Conservation (phyloP, 352 stramenopile genomes). For the Labyrinthula sp. region DNA sequence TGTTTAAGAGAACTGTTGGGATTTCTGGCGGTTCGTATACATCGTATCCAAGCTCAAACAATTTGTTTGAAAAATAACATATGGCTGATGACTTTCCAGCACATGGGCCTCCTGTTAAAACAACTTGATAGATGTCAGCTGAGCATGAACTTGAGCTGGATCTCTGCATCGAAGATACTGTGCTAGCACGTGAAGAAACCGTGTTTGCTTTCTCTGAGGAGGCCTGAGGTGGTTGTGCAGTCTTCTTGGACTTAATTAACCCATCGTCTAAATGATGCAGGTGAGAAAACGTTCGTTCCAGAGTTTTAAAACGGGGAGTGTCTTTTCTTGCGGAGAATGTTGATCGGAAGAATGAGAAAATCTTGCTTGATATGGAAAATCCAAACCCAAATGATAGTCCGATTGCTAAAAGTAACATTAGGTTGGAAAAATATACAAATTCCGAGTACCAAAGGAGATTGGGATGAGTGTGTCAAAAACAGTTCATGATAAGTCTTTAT, state of each 20-base stretch:
- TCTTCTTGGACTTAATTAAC: background rate
- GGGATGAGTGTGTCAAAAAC: too few relatives aligned
- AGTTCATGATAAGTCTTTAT: too few relatives aligned
- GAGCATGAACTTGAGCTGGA: background rate
- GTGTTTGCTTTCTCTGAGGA: slow-evolving; percentile 3
- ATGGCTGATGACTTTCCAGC: slow-evolving; percentile 29
- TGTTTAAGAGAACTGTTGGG: slow-evolving; percentile 31
- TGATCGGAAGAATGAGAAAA: too few relatives aligned
- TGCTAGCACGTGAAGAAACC: background rate
- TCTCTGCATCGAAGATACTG: background rate
- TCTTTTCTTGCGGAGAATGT: too few relatives aligned
- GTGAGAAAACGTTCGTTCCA: slow-evolving; percentile 9
- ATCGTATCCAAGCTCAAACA: slow-evolving; percentile 14
- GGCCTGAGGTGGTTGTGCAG: background rate
- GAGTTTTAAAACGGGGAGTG: too few relatives aligned
- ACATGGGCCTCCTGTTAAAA: slow-evolving; percentile 28
- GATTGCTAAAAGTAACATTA: too few relatives aligned
- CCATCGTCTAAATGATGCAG: slow-evolving; percentile 20
- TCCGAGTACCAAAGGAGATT: too few relatives aligned
- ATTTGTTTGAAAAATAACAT: slow-evolving; percentile 1
- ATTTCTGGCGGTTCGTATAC: slow-evolving; percentile 31
- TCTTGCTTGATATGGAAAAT: too few relatives aligned
- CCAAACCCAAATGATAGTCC: too few relatives aligned
- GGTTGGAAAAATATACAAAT: too few relatives aligned
- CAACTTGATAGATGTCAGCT: slow-evolving; percentile 26